Percentiles rank a stretch among this genome's conserved stretches.
These are phyloP conservation scores for Moringa oleifera DNA, from an alignment of 345 rosid genomes.

Conservation along the genomic window DNA sequence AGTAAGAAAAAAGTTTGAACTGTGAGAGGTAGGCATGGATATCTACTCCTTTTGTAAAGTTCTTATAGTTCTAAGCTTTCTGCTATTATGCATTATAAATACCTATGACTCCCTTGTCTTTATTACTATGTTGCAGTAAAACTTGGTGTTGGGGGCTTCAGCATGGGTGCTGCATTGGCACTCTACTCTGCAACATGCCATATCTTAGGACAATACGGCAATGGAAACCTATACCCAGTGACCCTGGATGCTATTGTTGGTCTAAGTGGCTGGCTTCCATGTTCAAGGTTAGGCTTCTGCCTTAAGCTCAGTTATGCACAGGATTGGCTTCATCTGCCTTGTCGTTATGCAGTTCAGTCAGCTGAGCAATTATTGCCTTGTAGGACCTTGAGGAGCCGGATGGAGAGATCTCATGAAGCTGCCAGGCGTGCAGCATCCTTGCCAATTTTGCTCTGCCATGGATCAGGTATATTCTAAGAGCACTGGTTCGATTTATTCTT, in stretches of 20 bases:
- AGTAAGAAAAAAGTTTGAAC: no score
- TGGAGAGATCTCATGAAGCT: constrained; percentile 48
- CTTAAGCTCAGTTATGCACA: background rate
- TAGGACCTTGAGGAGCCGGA: constrained; percentile 52
- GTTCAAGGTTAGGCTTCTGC: constrained; percentile 44
- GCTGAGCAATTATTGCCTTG: constrained; percentile 10
- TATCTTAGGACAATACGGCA: constrained; percentile 47
- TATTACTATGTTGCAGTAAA: constrained; percentile 27
- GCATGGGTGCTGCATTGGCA: constrained; percentile 78
- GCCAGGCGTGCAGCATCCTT: constrained; percentile 52
- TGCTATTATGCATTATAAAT: background rate
- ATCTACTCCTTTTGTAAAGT: no score
- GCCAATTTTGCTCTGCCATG: constrained; percentile 57
- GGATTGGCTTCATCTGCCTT: background rate
- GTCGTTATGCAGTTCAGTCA: constrained; percentile 14
- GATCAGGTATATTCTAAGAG: constrained; percentile 32
- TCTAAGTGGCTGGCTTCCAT: constrained; percentile 73
- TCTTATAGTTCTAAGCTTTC: no score
- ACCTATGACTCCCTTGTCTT: background rate
- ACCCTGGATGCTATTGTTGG: constrained; percentile 51
- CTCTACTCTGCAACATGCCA: constrained; percentile 62
- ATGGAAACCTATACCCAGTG: constrained; percentile 38
- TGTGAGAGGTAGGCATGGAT: no score
- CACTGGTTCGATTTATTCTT: background rate
- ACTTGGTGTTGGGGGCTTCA: constrained; percentile 75